Conservation (phyloP, 1,139 yeast species). For the Sugiyamaella sp. region DNA sequence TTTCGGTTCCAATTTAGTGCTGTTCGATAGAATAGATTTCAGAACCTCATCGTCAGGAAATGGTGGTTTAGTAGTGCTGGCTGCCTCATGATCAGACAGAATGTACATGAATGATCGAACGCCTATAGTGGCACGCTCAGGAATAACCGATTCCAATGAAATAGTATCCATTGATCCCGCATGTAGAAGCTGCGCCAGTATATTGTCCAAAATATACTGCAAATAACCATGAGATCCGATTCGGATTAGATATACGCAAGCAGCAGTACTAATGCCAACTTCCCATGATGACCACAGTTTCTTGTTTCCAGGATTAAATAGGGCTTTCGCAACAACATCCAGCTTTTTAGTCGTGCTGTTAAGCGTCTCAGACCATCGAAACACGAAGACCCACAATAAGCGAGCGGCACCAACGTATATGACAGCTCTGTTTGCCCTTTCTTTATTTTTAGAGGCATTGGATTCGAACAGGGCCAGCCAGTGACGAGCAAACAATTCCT, state of each 20-base stretch:
- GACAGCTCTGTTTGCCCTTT: conserved; percentile 47
- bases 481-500: conserved; percentile 68
- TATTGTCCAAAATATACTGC: conserved; percentile 77
- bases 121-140: conserved; percentile 72
- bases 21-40: conserved; percentile 2
- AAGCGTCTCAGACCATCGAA: conserved; percentile 83
- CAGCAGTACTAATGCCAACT: conserved; percentile 54
- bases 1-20: conserved; percentile 13
- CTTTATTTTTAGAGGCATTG: conserved; percentile 49
- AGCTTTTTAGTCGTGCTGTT: conserved; percentile 79
- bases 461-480: conserved; percentile 75
- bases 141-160: conserved; percentile 60
- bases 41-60: conserved; percentile 19
- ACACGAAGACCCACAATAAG: conserved; percentile 85
- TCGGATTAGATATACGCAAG: conserved; percentile 71
- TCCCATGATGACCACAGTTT: conserved; percentile 71
- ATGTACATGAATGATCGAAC: conserved; percentile 72
- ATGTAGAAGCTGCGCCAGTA: conserved; percentile 58
- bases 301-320: conserved; percentile 45
- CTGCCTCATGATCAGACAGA: conserved; percentile 52
- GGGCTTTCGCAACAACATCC: conserved; percentile 57
- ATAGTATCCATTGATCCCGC: conserved; percentile 54
- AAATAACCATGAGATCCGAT: conserved; percentile 79
- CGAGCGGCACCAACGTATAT: conserved; percentile 70
- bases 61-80: conserved; percentile 23